Evolutionary conservation across 305 asterid genomes (phyloP).

Genomic region (Andrographis paniculata): DNA sequence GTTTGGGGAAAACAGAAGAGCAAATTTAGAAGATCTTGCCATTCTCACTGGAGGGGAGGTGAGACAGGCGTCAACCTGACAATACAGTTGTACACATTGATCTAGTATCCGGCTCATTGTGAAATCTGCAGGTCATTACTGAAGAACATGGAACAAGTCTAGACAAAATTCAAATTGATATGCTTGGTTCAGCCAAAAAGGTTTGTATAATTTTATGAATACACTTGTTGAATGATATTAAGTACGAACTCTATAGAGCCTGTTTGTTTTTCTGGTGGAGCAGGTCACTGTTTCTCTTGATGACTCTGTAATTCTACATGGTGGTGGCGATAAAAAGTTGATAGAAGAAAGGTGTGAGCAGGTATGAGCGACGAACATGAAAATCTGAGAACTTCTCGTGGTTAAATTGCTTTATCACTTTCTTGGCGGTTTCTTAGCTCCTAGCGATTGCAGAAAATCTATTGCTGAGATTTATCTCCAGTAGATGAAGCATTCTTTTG

Average conservation of each 20-base stretch:
- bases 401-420: not conserved
- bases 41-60: slow-evolving; percentile 92
- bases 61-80: slow-evolving; percentile 21
- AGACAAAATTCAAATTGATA: slow-evolving; percentile 51
- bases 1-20: slow-evolving; percentile 81
- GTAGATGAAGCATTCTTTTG: slow-evolving; percentile 1
- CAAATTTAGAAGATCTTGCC: slow-evolving; percentile 82
- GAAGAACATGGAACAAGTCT: slow-evolving; percentile 62
- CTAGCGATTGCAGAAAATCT: slow-evolving; percentile 1
- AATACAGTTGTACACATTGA: slow-evolving; percentile 9
- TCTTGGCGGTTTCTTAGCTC: slow-evolving; percentile 1
- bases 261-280: slow-evolving; percentile 19
- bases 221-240: slow-evolving; percentile 11
- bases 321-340: slow-evolving; percentile 77
- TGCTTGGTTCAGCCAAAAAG: slow-evolving; percentile 92
- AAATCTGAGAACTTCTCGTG: not conserved
- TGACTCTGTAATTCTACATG: slow-evolving; percentile 77
- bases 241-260: slow-evolving; percentile 14
- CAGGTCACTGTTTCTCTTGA: slow-evolving; percentile 81
- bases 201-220: slow-evolving; percentile 28
- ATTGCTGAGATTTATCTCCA: not conserved
- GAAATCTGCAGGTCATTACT: slow-evolving; percentile 60
- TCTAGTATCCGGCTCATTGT: slow-evolving; percentile 16
- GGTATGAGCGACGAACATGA: slow-evolving; percentile 31
- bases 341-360: slow-evolving; percentile 95